Base-by-base conservation (phyloP, 768 basidiomycete species). In the Infundibulicybe gibba region DNA sequence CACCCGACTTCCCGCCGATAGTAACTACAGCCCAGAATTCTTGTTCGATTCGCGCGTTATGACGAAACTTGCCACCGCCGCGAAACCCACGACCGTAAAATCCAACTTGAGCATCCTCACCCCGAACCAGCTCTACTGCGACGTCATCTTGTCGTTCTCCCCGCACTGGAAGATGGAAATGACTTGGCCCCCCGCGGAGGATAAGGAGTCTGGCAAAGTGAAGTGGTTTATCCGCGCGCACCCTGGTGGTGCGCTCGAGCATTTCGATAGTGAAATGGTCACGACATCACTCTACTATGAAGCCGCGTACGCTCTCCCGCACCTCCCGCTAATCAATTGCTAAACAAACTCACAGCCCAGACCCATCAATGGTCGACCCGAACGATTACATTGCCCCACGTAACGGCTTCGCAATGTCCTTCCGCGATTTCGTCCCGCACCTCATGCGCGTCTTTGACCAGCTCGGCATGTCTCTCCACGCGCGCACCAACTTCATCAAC, bases 351-450 rank as follows among this genome's bases (percentile, higher is more conserved):
- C 14, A n/a, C 55, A 93, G 90, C 57, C 90, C 90, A 0, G 89
- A 93, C 48, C 79, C 84, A 13, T 65, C 67, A 8, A 82, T 87
- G 79, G 69, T 90, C 33, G 87, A 91, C 56, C 88, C 89, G 3
- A 75, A 76, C 45, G 85, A 88, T 47, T 88, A 87, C 56, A 81
- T 93, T 50, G 80, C 84, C 1, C 87, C 88, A 8, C 78, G 86
- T 40, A 93, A 91, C 58, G 84, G 90, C 51, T 93, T 81, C 55
- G 90, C 90, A 1, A 89, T 93, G 88, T 75, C 87, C 1, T 83
- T 85, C 62, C 70, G 74, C 35, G 87, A 90, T 59, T 93, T 92
- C 53, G 71, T 92, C 39, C 82, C 84, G 6, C 90, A 93, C 58
- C 66, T 93, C 20, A 82, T 81, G 75, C 79, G 79, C 47, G 88